phyloP scores from a whole-genome alignment of 2,329 filamentous ascomycete genomes.

The Aspergillus tanneri region DNA sequence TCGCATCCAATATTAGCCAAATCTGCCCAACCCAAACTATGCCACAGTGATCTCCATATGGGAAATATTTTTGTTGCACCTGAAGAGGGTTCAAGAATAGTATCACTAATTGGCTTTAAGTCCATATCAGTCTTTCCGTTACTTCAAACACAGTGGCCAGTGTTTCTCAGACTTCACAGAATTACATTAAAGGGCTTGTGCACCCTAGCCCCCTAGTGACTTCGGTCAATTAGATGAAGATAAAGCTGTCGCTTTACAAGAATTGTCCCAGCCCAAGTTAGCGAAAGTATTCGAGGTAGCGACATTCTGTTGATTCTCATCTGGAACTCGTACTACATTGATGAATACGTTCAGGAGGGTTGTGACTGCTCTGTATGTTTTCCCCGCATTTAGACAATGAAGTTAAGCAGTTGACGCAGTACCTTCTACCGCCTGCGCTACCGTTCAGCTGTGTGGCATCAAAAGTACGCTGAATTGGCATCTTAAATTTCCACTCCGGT shows the following conservation, averaged over 20 bases:
- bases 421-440: no score
- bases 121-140: conserved; percentile 25
- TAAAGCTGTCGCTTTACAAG: conserved; percentile 15
- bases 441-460: no score
- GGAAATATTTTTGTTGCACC: conserved; percentile 36
- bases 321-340: no score
- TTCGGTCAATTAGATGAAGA: conserved; percentile 30
- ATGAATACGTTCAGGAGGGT: no score
- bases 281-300: conserved; percentile 34
- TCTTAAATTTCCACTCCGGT: no score
- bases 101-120: conserved; percentile 28
- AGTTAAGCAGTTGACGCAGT: no score
- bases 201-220: conserved; percentile 28
- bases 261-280: conserved; percentile 20
- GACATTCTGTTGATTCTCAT: no score
- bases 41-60: conserved; percentile 28
- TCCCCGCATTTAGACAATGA: no score
- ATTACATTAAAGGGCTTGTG: conserved; percentile 21
- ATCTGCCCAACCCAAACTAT: conserved; percentile 22
- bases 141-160: conserved; percentile 29
- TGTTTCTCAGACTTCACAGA: conserved; percentile 25
- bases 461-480: no score
- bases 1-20: conserved; percentile 12
- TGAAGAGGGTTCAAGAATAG: conserved; percentile 21
- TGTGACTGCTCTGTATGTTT: no score